phyloP scores from a whole-genome alignment of 2,329 filamentous ascomycete genomes.

The Aspergillus texensis region DNA sequence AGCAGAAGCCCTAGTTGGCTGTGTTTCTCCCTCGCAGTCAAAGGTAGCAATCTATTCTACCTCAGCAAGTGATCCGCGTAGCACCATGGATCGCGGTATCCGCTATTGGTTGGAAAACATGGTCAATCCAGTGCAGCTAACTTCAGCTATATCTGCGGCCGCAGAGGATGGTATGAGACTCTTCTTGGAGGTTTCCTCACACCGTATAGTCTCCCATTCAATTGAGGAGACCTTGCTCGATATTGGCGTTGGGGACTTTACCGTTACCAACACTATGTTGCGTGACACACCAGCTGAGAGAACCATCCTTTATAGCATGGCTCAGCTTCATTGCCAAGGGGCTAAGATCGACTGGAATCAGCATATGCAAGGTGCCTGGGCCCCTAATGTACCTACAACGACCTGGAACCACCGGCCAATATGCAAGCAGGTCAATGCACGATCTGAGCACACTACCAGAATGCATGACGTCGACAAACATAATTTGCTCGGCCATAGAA shows the following conservation, averaged over 20 bases:
- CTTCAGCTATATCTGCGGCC: constrained; percentile 37
- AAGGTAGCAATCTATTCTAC: constrained; percentile 18
- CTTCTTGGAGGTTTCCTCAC: constrained; percentile 48
- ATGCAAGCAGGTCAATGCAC: constrained; percentile 7
- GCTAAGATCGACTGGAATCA: constrained; percentile 31
- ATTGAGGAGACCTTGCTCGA: constrained; percentile 44
- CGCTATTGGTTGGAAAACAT: constrained; percentile 44
- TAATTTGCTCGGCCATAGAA: constrained; percentile 37
- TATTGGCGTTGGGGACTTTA: constrained; percentile 33
- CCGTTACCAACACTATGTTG: constrained; percentile 35
- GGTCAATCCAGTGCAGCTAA: constrained; percentile 38
- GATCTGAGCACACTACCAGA: constrained; percentile 10
- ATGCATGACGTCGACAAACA: constrained; percentile 40
- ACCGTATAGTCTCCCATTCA: constrained; percentile 48
- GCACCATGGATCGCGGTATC: constrained; percentile 6
- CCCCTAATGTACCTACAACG: constrained; percentile 26
- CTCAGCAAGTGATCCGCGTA: constrained; percentile 21
- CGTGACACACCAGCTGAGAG: constrained; percentile 29
- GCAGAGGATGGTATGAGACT: constrained; percentile 41
- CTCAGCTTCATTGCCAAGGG: constrained; percentile 34
- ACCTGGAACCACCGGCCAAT: constrained; percentile 24
- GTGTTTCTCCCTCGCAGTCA: constrained; percentile 26
- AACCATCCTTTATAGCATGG: constrained; percentile 32
- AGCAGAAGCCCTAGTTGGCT: constrained; percentile 11
- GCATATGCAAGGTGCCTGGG: constrained; percentile 28